Base-by-base conservation (phyloP, 768 basidiomycete genomes). In the Omphalotus guepiniiformis region DNA sequence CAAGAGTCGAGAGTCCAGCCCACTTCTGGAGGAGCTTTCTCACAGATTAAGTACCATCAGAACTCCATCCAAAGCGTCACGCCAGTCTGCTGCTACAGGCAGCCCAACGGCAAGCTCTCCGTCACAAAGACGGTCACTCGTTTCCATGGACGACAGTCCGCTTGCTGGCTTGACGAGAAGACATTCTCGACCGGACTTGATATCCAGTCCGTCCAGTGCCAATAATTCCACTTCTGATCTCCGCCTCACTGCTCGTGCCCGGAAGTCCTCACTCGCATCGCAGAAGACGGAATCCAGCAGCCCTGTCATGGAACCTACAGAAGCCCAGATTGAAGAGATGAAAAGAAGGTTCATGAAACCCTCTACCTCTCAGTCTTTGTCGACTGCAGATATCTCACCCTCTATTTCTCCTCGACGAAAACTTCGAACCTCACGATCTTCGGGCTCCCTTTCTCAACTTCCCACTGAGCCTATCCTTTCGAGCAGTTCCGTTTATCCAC, bases 251-350 rank as follows among this genome's bases (percentile, higher is more conserved):
- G 22, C 34, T 18, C 36, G 35, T 9, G 15, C 18, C 35, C 38
- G 30, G 18, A 9, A 25, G 32, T 36, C 48, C 25, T 15, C 32
- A 16, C 37, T 49, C 18, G 39, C 25, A 7, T 21, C 52, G 53
- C 27, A 63, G 61, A 32, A 47, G 0, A 53, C 59, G 7, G 57
- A 57, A 27, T 35, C 30, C n/a, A 45, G 27, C 19, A 70, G 61
- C 51, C 63, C 70, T 26, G n/a, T 28, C 9, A 26, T 19, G 22
- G 56, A 56, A 18, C 68, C 73, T 6, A 73, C 74, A 5, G 58
- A 65, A 22, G 77, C 79, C 19, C 78, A 79, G 2, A 67, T 82
- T 38, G 76, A 82, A 58, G 77, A 82, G 55, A 80, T 84, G 78
- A 85, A 83, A 62, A 71, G 64, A 54, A 67, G 80, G 32, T 76